phyloP scores from a whole-genome alignment of 345 rosid genomes.

The Anacardium occidentale region DNA sequence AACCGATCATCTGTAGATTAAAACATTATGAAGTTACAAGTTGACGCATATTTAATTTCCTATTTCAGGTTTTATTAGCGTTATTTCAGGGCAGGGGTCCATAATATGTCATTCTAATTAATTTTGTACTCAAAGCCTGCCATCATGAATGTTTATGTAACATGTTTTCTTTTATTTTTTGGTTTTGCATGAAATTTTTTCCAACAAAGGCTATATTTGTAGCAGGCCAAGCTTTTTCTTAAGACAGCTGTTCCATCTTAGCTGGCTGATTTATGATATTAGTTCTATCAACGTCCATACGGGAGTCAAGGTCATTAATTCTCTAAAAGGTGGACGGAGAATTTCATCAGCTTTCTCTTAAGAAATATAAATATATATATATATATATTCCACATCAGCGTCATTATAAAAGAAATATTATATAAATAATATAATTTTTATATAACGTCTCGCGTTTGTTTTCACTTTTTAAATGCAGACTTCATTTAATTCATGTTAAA shows the following conservation, averaged over 20 bases:
- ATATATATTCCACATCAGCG: too few species aligned
- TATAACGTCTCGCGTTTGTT: too few species aligned
- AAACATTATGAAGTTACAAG: not conserved
- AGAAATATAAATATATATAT: too few species aligned
- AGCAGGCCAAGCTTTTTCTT: not conserved
- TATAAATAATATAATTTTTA: too few species aligned
- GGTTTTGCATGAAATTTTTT: not conserved
- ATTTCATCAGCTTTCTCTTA: too few species aligned
- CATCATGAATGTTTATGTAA: not conserved
- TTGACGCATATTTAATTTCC: not conserved
- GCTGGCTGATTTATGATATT: not conserved
- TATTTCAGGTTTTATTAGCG: not conserved
- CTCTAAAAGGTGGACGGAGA: too few species aligned
- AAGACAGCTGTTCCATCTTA: not conserved
- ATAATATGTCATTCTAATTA: not conserved
- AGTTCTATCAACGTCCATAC: not conserved
- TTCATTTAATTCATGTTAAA: too few species aligned
- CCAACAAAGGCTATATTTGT: not conserved
- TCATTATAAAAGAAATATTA: too few species aligned
- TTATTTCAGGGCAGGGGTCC: slow-evolving; percentile 3
- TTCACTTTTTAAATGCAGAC: too few species aligned
- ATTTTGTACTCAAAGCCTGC: not conserved
- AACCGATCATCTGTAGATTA: not conserved
- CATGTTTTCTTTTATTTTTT: not conserved
- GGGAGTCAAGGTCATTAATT: too few species aligned